These are phyloP conservation scores for Protomyces macrosporus DNA, from an alignment of 1,139 yeast genomes.

Conservation along the genomic window DNA sequence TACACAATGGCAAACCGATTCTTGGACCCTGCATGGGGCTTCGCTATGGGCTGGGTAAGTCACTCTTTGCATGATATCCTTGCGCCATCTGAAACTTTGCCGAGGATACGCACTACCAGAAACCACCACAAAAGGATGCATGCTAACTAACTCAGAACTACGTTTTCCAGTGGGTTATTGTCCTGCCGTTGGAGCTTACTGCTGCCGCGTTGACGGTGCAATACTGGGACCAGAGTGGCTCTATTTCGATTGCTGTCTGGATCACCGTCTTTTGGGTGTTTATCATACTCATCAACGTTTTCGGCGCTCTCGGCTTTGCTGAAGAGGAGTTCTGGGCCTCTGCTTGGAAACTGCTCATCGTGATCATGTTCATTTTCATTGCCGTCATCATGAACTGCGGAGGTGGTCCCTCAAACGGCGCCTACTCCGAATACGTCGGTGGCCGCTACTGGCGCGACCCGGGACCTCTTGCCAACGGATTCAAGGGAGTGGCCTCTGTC, in stretches of 20 bases:
- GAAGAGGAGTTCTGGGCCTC: conserved; percentile 66
- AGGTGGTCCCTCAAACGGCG: conserved; percentile 50
- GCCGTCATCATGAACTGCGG: conserved; percentile 61
- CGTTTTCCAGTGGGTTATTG: conserved; percentile 69
- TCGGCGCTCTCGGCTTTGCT: conserved; percentile 70
- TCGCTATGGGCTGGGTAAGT: conserved; percentile 75
- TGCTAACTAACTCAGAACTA: no score
- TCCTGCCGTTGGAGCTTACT: conserved; percentile 63
- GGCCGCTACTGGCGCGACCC: conserved; percentile 57
- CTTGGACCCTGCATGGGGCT: conserved; percentile 72
- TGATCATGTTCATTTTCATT: conserved; percentile 59
- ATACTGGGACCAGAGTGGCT: conserved; percentile 52
- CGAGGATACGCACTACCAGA: no score
- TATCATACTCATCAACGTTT: conserved; percentile 53
- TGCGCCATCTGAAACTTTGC: not conserved
- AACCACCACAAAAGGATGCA: no score
- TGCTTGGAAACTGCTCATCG: conserved; percentile 55
- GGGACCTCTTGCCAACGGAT: conserved; percentile 53
- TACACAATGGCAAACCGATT: conserved; percentile 64
- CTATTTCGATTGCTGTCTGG: conserved; percentile 60
- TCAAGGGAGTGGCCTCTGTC: conserved; percentile 78
- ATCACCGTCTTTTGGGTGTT: conserved; percentile 59
- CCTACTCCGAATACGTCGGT: conserved; percentile 54
- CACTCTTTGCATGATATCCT: conserved; percentile 32
- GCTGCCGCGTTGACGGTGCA: conserved; percentile 69